Conservation (phyloP, 2,329 filamentous ascomycete genomes). For the Diaporthe batatas region DNA sequence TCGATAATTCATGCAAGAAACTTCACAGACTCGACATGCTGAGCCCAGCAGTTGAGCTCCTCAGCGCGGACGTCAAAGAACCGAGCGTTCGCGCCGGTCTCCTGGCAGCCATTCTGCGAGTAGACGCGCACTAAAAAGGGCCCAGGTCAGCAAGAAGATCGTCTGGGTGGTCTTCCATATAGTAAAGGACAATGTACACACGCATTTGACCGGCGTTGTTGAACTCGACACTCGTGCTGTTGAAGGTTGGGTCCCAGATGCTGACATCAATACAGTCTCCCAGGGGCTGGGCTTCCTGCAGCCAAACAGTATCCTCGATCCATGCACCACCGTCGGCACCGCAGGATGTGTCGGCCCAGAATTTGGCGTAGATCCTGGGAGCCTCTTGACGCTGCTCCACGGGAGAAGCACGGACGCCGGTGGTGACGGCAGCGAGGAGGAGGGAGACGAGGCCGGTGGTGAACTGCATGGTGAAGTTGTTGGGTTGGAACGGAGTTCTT, state of each 20-base stretch:
- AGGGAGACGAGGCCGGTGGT: slow-evolving; percentile 20
- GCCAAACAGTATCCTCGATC: slow-evolving; percentile 13
- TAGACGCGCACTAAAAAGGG: slow-evolving; percentile 2
- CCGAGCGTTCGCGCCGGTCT: neutral
- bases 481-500: neutral
- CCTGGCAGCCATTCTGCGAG: neutral
- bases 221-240: neutral
- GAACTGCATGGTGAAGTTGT: neutral
- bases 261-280: neutral
- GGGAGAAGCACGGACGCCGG: neutral
- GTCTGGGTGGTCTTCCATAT: neutral
- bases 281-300: slow-evolving; percentile 4
- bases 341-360: slow-evolving; percentile 6
- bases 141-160: neutral
- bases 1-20: neutral
- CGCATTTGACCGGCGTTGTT: neutral
- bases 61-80: neutral
- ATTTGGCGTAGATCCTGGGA: neutral
- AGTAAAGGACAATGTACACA: neutral
- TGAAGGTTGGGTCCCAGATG: neutral
- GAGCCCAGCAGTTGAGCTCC: neutral
- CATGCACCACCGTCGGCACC: neutral
- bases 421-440: slow-evolving; percentile 8
- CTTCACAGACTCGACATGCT: slow-evolving; percentile 7
- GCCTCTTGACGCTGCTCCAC: slow-evolving; percentile 22